Conservation (phyloP, 2,329 filamentous ascomycete species). For the Fusarium oxysporum region DNA sequence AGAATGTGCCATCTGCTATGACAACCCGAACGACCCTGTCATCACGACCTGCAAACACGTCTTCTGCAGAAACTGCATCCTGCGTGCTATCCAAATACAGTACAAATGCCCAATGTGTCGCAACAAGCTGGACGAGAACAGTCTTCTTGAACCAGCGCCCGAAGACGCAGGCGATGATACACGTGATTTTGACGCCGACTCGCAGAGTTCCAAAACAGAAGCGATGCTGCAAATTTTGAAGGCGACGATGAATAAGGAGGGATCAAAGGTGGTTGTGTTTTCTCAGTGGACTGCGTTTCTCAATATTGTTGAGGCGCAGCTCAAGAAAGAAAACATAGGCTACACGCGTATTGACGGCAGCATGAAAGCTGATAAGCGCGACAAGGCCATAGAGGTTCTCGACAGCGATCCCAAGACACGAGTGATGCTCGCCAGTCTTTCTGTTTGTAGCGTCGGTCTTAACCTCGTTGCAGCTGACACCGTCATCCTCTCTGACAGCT, state of each 20-base stretch:
- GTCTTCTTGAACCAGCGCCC: constrained; percentile 73
- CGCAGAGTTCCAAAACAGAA: constrained; percentile 85
- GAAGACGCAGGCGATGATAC: constrained; percentile 60
- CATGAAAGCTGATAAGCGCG: constrained; percentile 78
- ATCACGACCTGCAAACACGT: constrained; percentile 88
- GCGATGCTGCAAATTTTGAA: constrained; percentile 80
- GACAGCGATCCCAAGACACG: constrained; percentile 74
- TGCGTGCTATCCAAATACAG: constrained; percentile 78
- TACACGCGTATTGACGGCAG: constrained; percentile 83
- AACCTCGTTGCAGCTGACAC: constrained; percentile 90
- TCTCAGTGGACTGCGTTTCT: constrained; percentile 83
- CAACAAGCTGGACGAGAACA: constrained; percentile 69
- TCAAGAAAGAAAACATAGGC: constrained; percentile 69
- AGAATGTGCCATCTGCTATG: constrained; percentile 85
- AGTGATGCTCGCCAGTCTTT: constrained; percentile 83
- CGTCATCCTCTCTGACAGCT: constrained; percentile 84
- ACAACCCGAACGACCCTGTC: constrained; percentile 76
- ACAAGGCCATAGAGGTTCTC: constrained; percentile 75
- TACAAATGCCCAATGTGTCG: constrained; percentile 89
- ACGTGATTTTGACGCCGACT: constrained; percentile 67
- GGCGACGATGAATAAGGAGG: constrained; percentile 72
- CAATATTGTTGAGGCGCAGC: constrained; percentile 75
- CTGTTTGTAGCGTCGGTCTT: constrained; percentile 85
- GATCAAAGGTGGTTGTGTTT: constrained; percentile 79
- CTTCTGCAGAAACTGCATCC: constrained; percentile 81